These are phyloP conservation scores for Quercus lobata DNA, from an alignment of 331 rosid genomes.

Conservation along the genomic window DNA sequence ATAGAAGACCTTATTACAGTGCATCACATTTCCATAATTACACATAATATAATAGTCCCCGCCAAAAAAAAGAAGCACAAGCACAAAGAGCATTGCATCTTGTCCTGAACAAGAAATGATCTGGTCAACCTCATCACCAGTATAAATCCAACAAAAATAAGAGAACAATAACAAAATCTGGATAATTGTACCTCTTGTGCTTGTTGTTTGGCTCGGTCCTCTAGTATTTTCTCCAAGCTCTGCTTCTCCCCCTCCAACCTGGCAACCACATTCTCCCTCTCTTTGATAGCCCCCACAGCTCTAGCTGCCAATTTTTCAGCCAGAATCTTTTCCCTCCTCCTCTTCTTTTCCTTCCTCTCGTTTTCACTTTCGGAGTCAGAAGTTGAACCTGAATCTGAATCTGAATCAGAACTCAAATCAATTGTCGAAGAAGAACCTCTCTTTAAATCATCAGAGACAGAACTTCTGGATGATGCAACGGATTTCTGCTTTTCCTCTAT, in stretches of 20 bases:
- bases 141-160: not conserved
- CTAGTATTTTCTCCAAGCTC: conserved; percentile 90
- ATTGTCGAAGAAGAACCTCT: conserved; percentile 47
- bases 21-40: not conserved
- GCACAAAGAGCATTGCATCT: no score
- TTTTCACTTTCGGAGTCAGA: conserved; percentile 83
- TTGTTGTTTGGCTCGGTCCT: conserved; percentile 83
- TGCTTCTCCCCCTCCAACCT: conserved; percentile 96
- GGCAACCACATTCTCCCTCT: conserved; percentile 81
- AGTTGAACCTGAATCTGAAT: conserved; percentile 60
- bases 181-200: conserved; percentile 72
- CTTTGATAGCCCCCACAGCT: conserved; percentile 76
- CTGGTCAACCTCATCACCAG: not conserved
- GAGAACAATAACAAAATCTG: conserved; percentile 4
- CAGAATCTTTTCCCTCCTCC: conserved; percentile 62
- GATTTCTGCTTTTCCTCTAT: conserved; percentile 36
- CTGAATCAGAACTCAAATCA: conserved; percentile 68
- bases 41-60: not conserved
- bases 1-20: not conserved
- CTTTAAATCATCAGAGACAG: conserved; percentile 54
- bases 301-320: conserved; percentile 90
- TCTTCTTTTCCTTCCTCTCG: conserved; percentile 81
- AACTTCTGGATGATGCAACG: conserved; percentile 42
- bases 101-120: not conserved
- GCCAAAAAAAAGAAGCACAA: not conserved